phyloP scores from a whole-genome alignment of 2,329 filamentous ascomycete species.

The Exophiala spinifera region DNA sequence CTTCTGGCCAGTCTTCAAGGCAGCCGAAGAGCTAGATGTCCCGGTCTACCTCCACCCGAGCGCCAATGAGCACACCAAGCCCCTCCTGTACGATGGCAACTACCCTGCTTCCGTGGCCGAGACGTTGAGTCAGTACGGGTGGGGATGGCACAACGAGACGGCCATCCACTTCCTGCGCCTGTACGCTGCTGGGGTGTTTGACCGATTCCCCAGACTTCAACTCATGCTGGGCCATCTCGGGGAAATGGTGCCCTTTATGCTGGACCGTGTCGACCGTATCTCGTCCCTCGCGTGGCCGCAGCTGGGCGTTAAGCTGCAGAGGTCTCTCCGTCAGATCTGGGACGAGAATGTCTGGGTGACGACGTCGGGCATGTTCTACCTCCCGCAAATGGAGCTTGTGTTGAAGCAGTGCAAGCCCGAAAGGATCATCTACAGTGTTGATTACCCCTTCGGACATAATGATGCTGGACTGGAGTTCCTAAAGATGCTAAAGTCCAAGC shows the following conservation, averaged over 20 bases:
- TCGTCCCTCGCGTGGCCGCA: constrained; percentile 10
- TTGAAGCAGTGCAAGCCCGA: constrained; percentile 39
- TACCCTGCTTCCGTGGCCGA: constrained; percentile 29
- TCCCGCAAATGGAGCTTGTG: constrained; percentile 45
- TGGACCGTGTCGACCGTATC: constrained; percentile 41
- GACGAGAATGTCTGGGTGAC: constrained; percentile 57
- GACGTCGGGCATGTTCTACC: constrained; percentile 52
- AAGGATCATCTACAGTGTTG: constrained; percentile 54
- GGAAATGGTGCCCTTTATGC: constrained; percentile 53
- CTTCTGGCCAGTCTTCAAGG: constrained; percentile 43
- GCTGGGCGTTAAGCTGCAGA: constrained; percentile 55
- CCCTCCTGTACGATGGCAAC: constrained; percentile 38
- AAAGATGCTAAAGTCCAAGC: constrained; percentile 48
- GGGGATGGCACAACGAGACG: constrained; percentile 40
- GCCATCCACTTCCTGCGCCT: constrained; percentile 40
- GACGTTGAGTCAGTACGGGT: constrained; percentile 27
- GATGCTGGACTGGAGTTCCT: constrained; percentile 50
- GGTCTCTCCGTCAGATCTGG: constrained; percentile 49
- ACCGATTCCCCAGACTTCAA: constrained; percentile 52
- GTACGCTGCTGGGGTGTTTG: constrained; percentile 54
- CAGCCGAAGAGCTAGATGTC: constrained; percentile 45
- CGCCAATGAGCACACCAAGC: constrained; percentile 35
- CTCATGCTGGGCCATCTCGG: constrained; percentile 54
- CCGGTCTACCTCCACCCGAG: constrained; percentile 53
- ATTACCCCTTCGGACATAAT: constrained; percentile 55